Base-by-base conservation (phyloP, 139 green algal species). In the Medakamo hakoo region DNA sequence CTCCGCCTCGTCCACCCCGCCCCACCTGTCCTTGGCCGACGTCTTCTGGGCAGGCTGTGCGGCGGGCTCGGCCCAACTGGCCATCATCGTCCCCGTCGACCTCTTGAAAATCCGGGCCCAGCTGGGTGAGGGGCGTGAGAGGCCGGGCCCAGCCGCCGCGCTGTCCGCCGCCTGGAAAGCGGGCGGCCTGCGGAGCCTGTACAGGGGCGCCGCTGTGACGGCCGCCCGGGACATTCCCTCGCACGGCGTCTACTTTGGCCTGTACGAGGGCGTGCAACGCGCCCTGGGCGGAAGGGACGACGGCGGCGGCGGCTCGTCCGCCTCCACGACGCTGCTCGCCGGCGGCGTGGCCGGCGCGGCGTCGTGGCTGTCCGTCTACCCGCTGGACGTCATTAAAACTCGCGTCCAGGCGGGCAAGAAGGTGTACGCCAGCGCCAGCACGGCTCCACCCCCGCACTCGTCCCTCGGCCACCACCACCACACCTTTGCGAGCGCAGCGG, bases 91-190 rank as follows among this genome's bases (percentile, higher is more conserved):
- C 0, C 76, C 76, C 0, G 75, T 87, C 3, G 83, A 90, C 60
- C 66, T 89, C 59, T 68, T 90, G 21, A 90, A 90, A 69, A 83
- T 90, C 32, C 59, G 82, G 24, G 49, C 81, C 64, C 83, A 89
- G 77, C 69, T 89, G 62, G 80, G 88, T 67, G 74, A 68, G 0
- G 75, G n/a, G 4, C 57, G 9, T 31, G 21, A 16, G 55, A 59
- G 24, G 24, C 24, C 14, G 24, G 4, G 25, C 57, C n/a, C 57
- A 26, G 57, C 57, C 16, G 25, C 20, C 57, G 57, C 57, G 1
- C 57, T 31, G 24, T 4, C 57, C 24, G 57, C 22, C 25, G 0
- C 30, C 16, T 40, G 27, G 4, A 2, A 0, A 23, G 21, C 29
- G 9, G 2, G 23, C 57, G 30, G 16, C 40, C 0, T 60, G 59